phyloP scores from a whole-genome alignment of 2,329 filamentous ascomycete species.

The Neurospora sp. region DNA sequence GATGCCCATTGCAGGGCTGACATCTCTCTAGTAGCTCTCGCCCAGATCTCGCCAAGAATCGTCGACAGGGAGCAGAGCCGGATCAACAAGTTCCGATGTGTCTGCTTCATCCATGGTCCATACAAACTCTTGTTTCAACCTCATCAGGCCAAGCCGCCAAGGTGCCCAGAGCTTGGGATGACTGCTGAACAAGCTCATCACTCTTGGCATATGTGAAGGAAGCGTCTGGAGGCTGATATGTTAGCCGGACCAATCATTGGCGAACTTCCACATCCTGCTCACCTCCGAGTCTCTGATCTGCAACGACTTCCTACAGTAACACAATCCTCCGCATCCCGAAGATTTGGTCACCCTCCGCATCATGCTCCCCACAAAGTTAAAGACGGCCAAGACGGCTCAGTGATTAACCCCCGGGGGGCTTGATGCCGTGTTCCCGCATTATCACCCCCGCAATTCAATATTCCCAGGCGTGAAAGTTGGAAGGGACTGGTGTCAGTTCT shows the following conservation, averaged over 20 bases:
- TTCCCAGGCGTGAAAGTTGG: background rate
- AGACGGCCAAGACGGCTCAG: constrained; percentile 3
- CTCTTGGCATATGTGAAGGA: constrained; percentile 3
- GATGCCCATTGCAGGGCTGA: background rate
- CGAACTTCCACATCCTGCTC: background rate
- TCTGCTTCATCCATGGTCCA: background rate
- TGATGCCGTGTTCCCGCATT: constrained; percentile 11
- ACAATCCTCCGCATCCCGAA: constrained; percentile 8
- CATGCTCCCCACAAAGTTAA: constrained; percentile 1
- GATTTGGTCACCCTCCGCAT: constrained; percentile 5
- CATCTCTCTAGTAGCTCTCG: background rate
- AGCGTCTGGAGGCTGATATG: background rate
- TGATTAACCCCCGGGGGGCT: constrained; percentile 10
- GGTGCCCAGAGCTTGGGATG: background rate
- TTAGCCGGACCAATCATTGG: background rate
- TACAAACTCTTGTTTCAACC: background rate
- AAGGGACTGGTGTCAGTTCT: background rate
- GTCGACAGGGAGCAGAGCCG: background rate
- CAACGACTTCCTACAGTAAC: background rate
- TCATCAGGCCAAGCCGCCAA: background rate
- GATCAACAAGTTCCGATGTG: background rate
- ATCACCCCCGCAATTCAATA: constrained; percentile 4
- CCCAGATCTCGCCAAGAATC: background rate
- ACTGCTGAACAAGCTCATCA: background rate
- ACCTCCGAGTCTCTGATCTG: background rate